phyloP scores from a whole-genome alignment of 352 stramenopile genomes.

The Globisporangium uncinulatum region DNA sequence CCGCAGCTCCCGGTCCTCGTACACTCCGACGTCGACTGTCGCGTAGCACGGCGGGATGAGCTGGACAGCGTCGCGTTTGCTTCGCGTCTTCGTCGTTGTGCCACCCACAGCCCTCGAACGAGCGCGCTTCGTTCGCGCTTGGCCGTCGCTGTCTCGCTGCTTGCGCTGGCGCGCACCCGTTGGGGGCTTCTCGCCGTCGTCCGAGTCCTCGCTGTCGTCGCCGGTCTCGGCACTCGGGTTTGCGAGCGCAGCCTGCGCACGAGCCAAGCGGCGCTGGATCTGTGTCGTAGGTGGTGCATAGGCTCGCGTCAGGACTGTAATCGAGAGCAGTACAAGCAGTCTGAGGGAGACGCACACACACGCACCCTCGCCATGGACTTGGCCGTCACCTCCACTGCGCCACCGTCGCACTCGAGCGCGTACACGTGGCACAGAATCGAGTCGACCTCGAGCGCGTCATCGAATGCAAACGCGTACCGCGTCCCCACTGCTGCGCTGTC shows the following conservation, averaged over 20 bases:
- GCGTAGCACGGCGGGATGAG: conserved; percentile 46
- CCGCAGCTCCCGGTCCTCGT: conserved; percentile 51
- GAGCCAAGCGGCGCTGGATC: conserved; percentile 3
- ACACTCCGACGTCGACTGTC: conserved; percentile 38
- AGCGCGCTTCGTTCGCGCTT: neutral
- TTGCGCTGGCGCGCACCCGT: conserved; percentile 2
- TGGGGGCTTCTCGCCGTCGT: conserved; percentile 3
- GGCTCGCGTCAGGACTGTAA: conserved; percentile 3
- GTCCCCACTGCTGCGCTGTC: neutral
- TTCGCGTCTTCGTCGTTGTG: conserved; percentile 14
- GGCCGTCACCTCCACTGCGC: conserved; percentile 43
- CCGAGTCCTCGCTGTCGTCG: neutral
- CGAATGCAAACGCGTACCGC: conserved; percentile 46
- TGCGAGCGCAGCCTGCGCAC: conserved; percentile 1
- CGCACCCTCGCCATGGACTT: conserved; percentile 51
- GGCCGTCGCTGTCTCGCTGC: conserved; percentile 5
- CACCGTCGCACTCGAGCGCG: conserved; percentile 33
- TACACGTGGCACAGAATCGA: conserved; percentile 77
- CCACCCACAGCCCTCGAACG: conserved; percentile 2
- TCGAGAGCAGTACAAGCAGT: neutral
- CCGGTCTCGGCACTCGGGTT: neutral
- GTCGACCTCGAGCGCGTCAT: conserved; percentile 56
- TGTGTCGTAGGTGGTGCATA: neutral
- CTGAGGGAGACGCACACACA: neutral
- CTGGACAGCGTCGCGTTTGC: conserved; percentile 28